Base-by-base conservation (phyloP, 2,329 filamentous ascomycete species). In the Dothiorella sarmentorum region DNA sequence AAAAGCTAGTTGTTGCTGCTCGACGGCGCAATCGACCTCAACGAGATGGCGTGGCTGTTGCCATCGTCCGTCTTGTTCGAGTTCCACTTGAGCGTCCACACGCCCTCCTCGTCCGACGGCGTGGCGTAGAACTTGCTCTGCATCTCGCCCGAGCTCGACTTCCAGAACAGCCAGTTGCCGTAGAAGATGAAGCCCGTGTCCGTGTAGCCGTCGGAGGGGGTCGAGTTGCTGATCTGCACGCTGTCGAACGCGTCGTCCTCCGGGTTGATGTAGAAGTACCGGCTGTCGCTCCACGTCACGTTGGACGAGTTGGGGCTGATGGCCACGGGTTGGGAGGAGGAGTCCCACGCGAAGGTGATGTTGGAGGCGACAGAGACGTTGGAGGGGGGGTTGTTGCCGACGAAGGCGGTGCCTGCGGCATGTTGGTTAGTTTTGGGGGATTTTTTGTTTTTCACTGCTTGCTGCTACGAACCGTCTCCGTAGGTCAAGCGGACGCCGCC, bases 81-180 rank as follows among this genome's bases (percentile, higher is more conserved):
- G 20, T 58, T 58, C 44, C 44, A 58, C 44, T 51, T 52, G 17
- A 58, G 56, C 17, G 33, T 51, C 33, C 45, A 58, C 2, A 49
- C 18, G 26, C 56, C 56, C 20, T 58, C 44, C 44, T 58, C 44
- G 27, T 18, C 37, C 7, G 56, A 40, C 4, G 45, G 44, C 3
- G 43, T 42, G 24, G 56, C 56, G 26, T 58, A 49, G 44, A 58
- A 58, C 44, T 42, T 51, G 37, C 44, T 51, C 27, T 52, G 35
- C 35, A 58, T 18, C 10, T 13, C 20, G 44, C 56, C 56, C 11
- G 18, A 4, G 27, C 20, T 18, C 17, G 33, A 45, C 43, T 51
- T 49, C 56, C 56, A 52, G 43, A 58, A 51, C 22, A 58, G 56
- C 43, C 33, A 51, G 35, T 51, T 42, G 35, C 56, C 44, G 44